A percentile compares a stretch with the other conserved stretches of the same genome.
These are phyloP conservation scores for Parascedosporium putredinis DNA, from an alignment of 2,329 filamentous ascomycete species.

Conservation along the genomic window DNA sequence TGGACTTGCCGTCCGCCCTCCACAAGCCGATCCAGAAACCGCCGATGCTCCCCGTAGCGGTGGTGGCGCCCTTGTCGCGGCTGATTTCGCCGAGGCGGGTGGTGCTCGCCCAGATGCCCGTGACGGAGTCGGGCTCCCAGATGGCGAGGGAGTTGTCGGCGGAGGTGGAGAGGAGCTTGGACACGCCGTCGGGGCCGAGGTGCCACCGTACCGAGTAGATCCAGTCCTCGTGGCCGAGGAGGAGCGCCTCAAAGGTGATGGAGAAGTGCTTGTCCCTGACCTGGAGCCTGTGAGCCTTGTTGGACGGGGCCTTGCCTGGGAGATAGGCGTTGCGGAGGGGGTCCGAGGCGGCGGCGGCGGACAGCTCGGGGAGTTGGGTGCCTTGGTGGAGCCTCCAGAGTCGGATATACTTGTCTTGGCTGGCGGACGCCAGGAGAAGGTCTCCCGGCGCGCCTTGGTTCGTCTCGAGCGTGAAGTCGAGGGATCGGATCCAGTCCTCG, in stretches of 20 bases:
- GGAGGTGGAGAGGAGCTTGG: slow-evolving; percentile 73
- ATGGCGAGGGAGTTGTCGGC: slow-evolving; percentile 92
- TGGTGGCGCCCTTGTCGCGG: slow-evolving; percentile 88
- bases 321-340: slow-evolving; percentile 47
- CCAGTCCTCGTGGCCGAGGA: slow-evolving; percentile 97
- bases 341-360: slow-evolving; percentile 41
- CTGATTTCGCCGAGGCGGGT: slow-evolving; percentile 88
- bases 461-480: slow-evolving; percentile 64
- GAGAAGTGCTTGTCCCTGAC: slow-evolving; percentile 55
- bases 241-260: slow-evolving; percentile 83
- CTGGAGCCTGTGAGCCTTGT: slow-evolving; percentile 75
- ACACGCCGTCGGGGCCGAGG: slow-evolving; percentile 25
- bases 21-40: slow-evolving; percentile 96
- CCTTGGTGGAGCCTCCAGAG: slow-evolving; percentile 80
- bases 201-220: slow-evolving; percentile 83
- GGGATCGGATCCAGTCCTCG: slow-evolving; percentile 86
- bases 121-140: slow-evolving; percentile 75
- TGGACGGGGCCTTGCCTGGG: slow-evolving; percentile 66
- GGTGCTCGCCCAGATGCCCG: slow-evolving; percentile 83
- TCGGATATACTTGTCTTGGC: slow-evolving; percentile 94
- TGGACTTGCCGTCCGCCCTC: slow-evolving; percentile 51
- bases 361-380: slow-evolving; percentile 48
- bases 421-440: slow-evolving; percentile 78
- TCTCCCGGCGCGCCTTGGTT: slow-evolving; percentile 43
- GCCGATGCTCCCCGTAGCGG: slow-evolving; percentile 88